These are phyloP conservation scores for Brassica napus DNA, from an alignment of 345 rosid species.

Conservation along the genomic window DNA sequence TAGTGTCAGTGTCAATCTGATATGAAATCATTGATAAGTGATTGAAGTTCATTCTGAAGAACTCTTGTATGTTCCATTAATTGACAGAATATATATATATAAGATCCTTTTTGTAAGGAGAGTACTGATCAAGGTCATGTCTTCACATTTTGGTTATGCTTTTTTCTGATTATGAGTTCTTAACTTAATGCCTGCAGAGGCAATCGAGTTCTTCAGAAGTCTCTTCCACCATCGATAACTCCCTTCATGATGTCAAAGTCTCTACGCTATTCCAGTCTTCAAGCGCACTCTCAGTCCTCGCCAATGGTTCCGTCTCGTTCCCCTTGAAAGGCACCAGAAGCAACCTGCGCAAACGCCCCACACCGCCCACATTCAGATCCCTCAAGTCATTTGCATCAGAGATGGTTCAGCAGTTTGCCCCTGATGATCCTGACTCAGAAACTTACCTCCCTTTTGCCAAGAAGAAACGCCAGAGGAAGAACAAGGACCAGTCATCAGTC, in stretches of 20 bases:
- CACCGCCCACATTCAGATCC: slow-evolving; percentile 32
- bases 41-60: neutral
- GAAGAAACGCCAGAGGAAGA: slow-evolving; percentile 52
- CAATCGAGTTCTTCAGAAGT: slow-evolving; percentile 39
- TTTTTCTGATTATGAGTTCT: slow-evolving; percentile 1
- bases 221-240: slow-evolving; percentile 42
- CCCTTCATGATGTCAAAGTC: slow-evolving; percentile 47
- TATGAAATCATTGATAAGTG: neutral
- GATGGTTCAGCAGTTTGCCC: slow-evolving; percentile 24
- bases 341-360: slow-evolving; percentile 56
- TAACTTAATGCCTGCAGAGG: slow-evolving; percentile 43
- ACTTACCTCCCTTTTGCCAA: slow-evolving; percentile 24
- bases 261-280: slow-evolving; percentile 49
- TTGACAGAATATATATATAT: neutral
- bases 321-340: slow-evolving; percentile 72
- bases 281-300: slow-evolving; percentile 61
- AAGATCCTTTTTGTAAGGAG: neutral
- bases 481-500: neutral
- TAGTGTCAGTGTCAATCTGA: slow-evolving; percentile 4
- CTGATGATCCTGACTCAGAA: slow-evolving; percentile 45
- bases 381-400: slow-evolving; percentile 35
- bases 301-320: neutral
- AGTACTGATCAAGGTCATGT: too few species aligned
- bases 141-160: neutral
- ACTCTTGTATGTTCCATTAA: neutral